Evolutionary conservation across 1,139 yeast species (phyloP), one percentile per base, ranked within the genome.

Genomic region (Yamadazyma spencermartinsiae): DNA sequence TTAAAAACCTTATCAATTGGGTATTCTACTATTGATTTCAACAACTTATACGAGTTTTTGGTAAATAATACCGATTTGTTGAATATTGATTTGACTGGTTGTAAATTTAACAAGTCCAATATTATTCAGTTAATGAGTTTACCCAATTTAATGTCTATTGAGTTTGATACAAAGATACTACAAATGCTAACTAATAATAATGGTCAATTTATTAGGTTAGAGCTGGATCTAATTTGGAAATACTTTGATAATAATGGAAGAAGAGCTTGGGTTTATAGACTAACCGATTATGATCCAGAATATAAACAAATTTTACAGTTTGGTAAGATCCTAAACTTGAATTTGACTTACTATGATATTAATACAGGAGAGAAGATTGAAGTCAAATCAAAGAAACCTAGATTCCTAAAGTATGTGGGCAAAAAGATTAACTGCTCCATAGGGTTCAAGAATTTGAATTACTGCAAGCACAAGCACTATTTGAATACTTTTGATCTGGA

Each of bases 211-310:
- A 49, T 66, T 32, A 63, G 62, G 30, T 51, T 65, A 4, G 53
- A 56, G n/a, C 53, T 65, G 3, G 68, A 68, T 1, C 63, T 61
- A 34, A 59, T 75, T 38, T 68, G 84, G 87, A 70, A 67, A 55
- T 72, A 68, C 52, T 78, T 61, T 50, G 82, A 63, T 58, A 79
- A 67, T 52, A 79, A 69, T 60, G 95, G 95, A 4, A 72, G 96
- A 46, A 71, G 96, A 44, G 81, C 86, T n/a, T 88, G 96, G 96
- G 59, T 86, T 15, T 84, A 80, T 56, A 78, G 76, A 53, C 63
- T 79, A 17, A 73, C 66, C 12, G 51, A 60, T 13, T 42, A 50
- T 2, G 66, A 67, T 41, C 62, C 67, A 3, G 62, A 63, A 12
- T 63, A 60, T 48, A 59, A 59, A 46, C 60, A 61, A 44, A 57